These are phyloP conservation scores for Beauveria brongniartii DNA, from an alignment of 2,329 filamentous ascomycete genomes.

Conservation along the genomic window DNA sequence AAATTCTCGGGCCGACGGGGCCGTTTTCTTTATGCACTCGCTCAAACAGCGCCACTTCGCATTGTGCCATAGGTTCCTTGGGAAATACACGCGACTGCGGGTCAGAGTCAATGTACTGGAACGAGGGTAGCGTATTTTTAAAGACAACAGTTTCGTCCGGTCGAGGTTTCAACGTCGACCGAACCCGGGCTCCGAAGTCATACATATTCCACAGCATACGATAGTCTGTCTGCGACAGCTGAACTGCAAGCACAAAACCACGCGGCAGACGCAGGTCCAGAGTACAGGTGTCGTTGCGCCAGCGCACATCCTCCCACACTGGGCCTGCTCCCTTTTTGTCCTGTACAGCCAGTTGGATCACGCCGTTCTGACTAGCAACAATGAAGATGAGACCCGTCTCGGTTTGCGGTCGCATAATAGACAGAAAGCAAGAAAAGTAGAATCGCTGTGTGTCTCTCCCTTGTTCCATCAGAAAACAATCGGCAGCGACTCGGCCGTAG, in stretches of 20 bases:
- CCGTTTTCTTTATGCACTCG: conserved; percentile 58
- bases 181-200: conserved; percentile 72
- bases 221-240: conserved; percentile 70
- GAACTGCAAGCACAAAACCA: conserved; percentile 64
- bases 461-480: conserved; percentile 65
- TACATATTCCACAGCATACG: conserved; percentile 73
- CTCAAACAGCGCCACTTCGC: conserved; percentile 70
- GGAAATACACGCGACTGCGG: conserved; percentile 67
- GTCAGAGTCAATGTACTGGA: conserved; percentile 73
- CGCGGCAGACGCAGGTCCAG: conserved; percentile 66
- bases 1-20: conserved; percentile 61
- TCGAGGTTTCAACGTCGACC: conserved; percentile 59
- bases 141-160: conserved; percentile 64
- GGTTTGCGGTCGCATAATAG: conserved; percentile 61
- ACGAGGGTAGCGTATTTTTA: conserved; percentile 59
- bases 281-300: conserved; percentile 59
- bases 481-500: conserved; percentile 69
- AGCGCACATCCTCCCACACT: conserved; percentile 74
- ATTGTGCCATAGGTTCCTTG: conserved; percentile 61
- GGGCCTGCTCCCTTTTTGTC: conserved; percentile 58
- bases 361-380: conserved; percentile 71
- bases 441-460: conserved; percentile 61
- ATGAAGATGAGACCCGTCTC: conserved; percentile 64
- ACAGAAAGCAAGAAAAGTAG: conserved; percentile 65
- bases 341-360: conserved; percentile 68